Evolutionary conservation across 2,329 filamentous ascomycete genomes (phyloP), one percentile per base, ranked within the genome.

Genomic region (Curvularia lunata): DNA sequence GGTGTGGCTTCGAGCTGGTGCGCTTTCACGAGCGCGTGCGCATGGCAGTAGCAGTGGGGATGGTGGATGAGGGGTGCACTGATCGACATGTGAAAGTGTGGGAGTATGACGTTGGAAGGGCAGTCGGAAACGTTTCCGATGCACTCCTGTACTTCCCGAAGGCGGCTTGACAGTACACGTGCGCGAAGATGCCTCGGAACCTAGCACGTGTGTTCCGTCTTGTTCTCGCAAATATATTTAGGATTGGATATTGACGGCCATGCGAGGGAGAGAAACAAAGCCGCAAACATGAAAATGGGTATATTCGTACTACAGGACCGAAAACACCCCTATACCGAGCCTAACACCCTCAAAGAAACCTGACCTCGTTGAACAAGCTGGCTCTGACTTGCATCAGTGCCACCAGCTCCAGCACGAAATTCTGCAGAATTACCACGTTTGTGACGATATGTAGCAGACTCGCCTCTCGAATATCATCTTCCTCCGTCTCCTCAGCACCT

Each of bases 391-490:
- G 81, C 68, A 83, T 64, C 52, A 83, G 70, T 5, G 81, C 81
- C 10, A 80, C 76, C 12, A 83, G 56, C 67, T 83, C 81, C 48
- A 83, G 65, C 19, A 81, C 74, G 61, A 83, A 83, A 58, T 83
- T 79, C 64, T 83, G 81, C 62, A 83, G 58, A 9, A 83, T 74
- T 5, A 83, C 79, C 40, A 81, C 77, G 58, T 83, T 83, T 9
- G 81, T 83, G 32, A 83, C 70, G 28, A 83, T 77, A 63, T 83
- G 81, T 54, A 81, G 71, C 28, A 83, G 63, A 61, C 77, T 82
- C 13, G 79, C 80, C 51, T 79, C 75, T 53, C 69, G 71, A n/a
- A 72, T 62, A 49, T 72, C 67, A 9, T 75, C 71, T 23, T 67
- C 67, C 32, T 56, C 64, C 34, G 61, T 54, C 42, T 55, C 34